phyloP scores from a whole-genome alignment of 225 moss, liverwort and hornwort species.

The Pleurozium schreberi region DNA sequence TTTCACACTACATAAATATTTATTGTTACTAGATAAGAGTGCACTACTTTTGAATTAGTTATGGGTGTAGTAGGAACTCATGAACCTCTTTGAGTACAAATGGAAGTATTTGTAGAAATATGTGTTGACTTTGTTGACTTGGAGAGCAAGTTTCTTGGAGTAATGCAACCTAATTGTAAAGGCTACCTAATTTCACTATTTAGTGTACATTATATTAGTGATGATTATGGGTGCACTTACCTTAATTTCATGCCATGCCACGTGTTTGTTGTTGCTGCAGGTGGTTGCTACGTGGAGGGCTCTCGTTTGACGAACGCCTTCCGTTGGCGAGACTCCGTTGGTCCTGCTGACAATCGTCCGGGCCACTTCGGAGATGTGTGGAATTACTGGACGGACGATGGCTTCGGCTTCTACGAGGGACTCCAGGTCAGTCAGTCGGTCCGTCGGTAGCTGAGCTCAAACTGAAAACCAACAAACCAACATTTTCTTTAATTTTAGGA shows the following conservation, averaged over 20 bases:
- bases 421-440: slow-evolving; percentile 44
- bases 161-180: too few relatives aligned
- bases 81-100: too few relatives aligned
- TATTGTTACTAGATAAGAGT: too few relatives aligned
- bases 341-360: slow-evolving; percentile 72
- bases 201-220: too few relatives aligned
- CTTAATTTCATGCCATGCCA: background rate
- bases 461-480: background rate
- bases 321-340: slow-evolving; percentile 88
- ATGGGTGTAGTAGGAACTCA: too few relatives aligned
- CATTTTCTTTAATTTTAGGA: background rate
- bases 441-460: background rate
- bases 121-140: too few relatives aligned
- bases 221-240: too few relatives aligned
- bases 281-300: slow-evolving; percentile 95
- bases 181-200: too few relatives aligned
- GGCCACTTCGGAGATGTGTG: slow-evolving; percentile 88
- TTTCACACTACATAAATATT: too few relatives aligned
- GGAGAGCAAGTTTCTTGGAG: too few relatives aligned
- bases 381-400: slow-evolving; percentile 97
- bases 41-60: too few relatives aligned
- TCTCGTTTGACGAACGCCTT: slow-evolving; percentile 59
- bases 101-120: too few relatives aligned
- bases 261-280: slow-evolving; percentile 13
- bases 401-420: slow-evolving; percentile 76